Base-by-base conservation (phyloP, 495 filamentous ascomycete species). In the Penicillium salamii region DNA sequence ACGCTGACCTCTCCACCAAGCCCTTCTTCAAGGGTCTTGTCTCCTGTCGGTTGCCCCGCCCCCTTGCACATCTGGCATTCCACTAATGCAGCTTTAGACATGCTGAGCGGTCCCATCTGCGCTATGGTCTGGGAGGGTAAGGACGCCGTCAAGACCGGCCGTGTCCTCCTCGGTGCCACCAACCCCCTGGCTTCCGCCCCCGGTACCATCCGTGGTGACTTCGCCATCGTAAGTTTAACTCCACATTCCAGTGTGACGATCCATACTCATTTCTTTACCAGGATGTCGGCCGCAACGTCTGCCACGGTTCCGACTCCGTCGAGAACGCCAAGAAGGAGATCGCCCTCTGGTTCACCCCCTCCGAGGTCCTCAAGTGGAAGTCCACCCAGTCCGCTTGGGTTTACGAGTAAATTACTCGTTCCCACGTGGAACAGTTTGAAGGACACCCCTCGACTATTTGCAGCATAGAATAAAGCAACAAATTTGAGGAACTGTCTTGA, bases 291-390 rank as follows among this genome's bases (percentile, higher is more conserved):
- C 90, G 93, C 69, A 98, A 98, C 81, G 89, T 98, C 75, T 97
- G 93, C 85, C 93, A 98, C 83, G 93, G 93, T 68, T 96, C 90
- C 74, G 93, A 98, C 84, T 83, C 79, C 75, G 91, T 97, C 74
- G 93, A 97, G 83, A 93, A 78, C 78, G 93, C 93, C 74, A 84
- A 97, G 87, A 97, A 97, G 88, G 93, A 98, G 82, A 98, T 98
- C 68, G 86, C 81, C 59, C 86, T 97, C 65, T 98, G 93, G 93
- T 98, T 98, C 88, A 78, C 82, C 69, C 72, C 84, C 59, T 83
- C 81, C 57, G 93, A 98, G 74, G 61, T 95, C 62, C 72, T 88
- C 72, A 76, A 61, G 69, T 98, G 83, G 78, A 89, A 90, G 80
- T 76, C 75, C 61, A 78, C 86, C 67, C 81, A 86, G 75, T 78